Conservation (phyloP, 768 basidiomycete genomes). For the Coprinopsis strossmayeri region DNA sequence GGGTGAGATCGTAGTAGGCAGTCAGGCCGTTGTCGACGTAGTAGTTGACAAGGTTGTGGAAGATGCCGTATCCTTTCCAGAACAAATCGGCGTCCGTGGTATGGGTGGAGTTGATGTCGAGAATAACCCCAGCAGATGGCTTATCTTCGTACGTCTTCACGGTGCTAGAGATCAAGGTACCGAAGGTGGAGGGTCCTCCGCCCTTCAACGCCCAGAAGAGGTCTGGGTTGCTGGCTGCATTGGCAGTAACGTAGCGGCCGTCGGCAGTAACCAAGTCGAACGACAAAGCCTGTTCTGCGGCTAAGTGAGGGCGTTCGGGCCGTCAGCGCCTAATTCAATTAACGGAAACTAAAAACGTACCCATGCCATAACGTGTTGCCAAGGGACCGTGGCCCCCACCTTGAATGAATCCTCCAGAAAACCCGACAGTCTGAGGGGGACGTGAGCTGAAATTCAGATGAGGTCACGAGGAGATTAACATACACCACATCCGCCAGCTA, state of each 20-base stretch:
- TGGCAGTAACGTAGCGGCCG: constrained; percentile 25
- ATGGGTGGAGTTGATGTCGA: constrained; percentile 13
- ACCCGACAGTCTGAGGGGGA: constrained; percentile 25
- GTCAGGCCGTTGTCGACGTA: constrained; percentile 12
- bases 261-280: constrained; percentile 34
- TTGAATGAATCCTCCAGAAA: constrained; percentile 29
- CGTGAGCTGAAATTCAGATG: background rate
- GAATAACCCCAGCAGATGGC: constrained; percentile 10
- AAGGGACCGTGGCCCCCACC: constrained; percentile 21
- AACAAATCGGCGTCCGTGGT: constrained; percentile 9
- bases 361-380: constrained; percentile 15
- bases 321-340: background rate
- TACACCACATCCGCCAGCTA: constrained; percentile 15
- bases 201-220: constrained; percentile 34
- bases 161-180: constrained; percentile 10
- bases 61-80: constrained; percentile 12
- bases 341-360: background rate
- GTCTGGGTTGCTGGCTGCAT: constrained; percentile 27
- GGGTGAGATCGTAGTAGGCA: constrained; percentile 12
- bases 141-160: constrained; percentile 17
- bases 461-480: background rate
- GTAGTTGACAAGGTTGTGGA: constrained; percentile 11
- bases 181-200: constrained; percentile 18
- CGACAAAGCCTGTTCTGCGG: constrained; percentile 22
- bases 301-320: constrained; percentile 4